These are phyloP conservation scores for Colletotrichum shisoi DNA, from an alignment of 2,329 filamentous ascomycete species.

Conservation along the genomic window DNA sequence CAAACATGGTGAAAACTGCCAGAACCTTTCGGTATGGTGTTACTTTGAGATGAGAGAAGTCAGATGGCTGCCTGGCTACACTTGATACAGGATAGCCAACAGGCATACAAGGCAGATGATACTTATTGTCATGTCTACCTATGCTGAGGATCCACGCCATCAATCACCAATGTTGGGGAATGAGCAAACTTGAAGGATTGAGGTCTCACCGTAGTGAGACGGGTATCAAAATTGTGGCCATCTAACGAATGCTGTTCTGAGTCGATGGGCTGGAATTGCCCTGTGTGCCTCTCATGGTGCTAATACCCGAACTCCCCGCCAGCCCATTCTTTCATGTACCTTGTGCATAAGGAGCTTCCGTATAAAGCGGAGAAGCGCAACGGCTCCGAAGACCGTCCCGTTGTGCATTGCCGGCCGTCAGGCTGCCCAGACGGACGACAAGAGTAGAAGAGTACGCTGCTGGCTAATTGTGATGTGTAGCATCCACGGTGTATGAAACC, in stretches of 20 bases:
- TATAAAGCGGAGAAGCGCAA: not conserved
- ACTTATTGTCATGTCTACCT: not conserved
- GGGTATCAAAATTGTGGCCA: slow-evolving; percentile 33
- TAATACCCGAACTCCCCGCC: too few relatives aligned
- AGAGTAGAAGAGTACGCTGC: not conserved
- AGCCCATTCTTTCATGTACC: not conserved
- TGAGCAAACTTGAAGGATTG: not conserved
- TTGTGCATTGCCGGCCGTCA: not conserved
- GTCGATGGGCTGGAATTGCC: not conserved
- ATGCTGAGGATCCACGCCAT: not conserved
- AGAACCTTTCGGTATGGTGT: not conserved
- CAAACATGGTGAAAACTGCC: too few relatives aligned
- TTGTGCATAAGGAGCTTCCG: not conserved
- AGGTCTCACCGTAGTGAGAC: slow-evolving; percentile 25
- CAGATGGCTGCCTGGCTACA: not conserved
- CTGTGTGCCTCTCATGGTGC: not conserved
- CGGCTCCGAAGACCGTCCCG: not conserved
- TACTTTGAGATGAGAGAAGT: not conserved
- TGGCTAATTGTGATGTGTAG: not conserved
- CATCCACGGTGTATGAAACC: too few relatives aligned
- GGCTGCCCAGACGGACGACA: too few relatives aligned
- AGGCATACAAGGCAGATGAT: not conserved
- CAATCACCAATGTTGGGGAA: not conserved
- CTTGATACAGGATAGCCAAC: not conserved
- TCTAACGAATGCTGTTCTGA: slow-evolving; percentile 5